Evolutionary conservation across 75 land plant genomes (phyloP).

Genomic region (Pinus taeda): DNA sequence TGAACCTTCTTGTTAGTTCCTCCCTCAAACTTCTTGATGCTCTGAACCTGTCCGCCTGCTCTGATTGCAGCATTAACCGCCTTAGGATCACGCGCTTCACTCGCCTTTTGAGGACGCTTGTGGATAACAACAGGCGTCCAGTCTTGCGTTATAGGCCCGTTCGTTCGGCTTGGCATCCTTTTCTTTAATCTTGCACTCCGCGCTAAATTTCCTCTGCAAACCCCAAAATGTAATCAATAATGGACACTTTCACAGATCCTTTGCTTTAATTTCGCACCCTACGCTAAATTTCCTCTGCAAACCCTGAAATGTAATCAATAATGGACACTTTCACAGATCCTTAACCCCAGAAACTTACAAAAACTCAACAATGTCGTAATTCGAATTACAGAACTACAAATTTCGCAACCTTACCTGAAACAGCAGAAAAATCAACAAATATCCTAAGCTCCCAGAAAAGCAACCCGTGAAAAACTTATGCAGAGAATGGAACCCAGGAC

Average conservation of each 20-base stretch:
- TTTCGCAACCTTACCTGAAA: neutral
- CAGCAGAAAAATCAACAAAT: too few relatives aligned
- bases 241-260: slow-evolving; percentile 9
- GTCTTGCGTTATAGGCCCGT: slow-evolving; percentile 59
- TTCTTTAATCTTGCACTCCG: neutral
- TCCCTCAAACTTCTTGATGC: slow-evolving; percentile 50
- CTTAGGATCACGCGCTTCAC: slow-evolving; percentile 61
- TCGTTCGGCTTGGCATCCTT: slow-evolving; percentile 45
- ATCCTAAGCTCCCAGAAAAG: too few relatives aligned
- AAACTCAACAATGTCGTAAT: too few relatives aligned
- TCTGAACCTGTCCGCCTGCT: slow-evolving; percentile 54
- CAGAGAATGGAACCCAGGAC: neutral
- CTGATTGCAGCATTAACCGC: slow-evolving; percentile 64
- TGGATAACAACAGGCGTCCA: slow-evolving; percentile 75
- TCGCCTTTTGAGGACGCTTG: slow-evolving; percentile 42
- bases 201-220: neutral
- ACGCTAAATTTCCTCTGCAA: neutral
- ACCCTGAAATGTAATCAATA: neutral
- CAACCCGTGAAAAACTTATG: neutral
- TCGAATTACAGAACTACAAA: neutral
- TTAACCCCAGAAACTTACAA: neutral
- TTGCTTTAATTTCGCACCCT: neutral
- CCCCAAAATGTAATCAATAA: neutral
- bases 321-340: neutral
- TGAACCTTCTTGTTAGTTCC: slow-evolving; percentile 63